phyloP scores from a whole-genome alignment of 495 filamentous ascomycete genomes.

The Staphylotrichum longicolle region DNA sequence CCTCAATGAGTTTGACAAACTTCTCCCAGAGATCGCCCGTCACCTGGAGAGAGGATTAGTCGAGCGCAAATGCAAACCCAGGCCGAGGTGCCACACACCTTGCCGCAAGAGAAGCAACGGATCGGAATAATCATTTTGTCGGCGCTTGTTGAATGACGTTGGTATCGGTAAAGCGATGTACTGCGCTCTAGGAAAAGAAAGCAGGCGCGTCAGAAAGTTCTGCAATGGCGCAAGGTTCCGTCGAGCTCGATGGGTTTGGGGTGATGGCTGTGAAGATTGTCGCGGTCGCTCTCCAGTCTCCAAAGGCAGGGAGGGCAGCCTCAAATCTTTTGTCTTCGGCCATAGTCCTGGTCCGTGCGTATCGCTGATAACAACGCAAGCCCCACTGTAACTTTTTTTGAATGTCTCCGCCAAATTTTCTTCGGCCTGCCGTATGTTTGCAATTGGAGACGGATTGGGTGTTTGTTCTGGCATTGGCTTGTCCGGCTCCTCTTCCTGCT shows the following conservation, averaged over 20 bases:
- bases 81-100: constrained; percentile 53
- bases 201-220: no score
- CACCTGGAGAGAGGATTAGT: constrained; percentile 58
- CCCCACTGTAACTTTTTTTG: constrained; percentile 37
- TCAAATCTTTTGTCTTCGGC: constrained; percentile 26
- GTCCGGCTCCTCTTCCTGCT: constrained; percentile 6
- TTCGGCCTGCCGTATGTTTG: constrained; percentile 18
- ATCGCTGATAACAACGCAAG: constrained; percentile 33
- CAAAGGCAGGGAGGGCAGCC: neutral
- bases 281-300: no score
- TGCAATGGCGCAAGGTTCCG: no score
- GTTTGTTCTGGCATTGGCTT: constrained; percentile 14
- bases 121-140: constrained; percentile 93
- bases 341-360: constrained; percentile 28
- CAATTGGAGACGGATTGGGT: constrained; percentile 17
- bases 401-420: constrained; percentile 37
- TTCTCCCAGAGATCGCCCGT: constrained; percentile 96
- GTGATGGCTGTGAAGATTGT: no score
- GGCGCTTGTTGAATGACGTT: neutral
- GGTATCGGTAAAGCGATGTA: neutral
- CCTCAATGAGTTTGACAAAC: constrained; percentile 80
- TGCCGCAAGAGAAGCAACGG: constrained; percentile 97
- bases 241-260: no score
- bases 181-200: no score
- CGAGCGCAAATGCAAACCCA: constrained; percentile 1